A percentile compares a stretch with the other conserved stretches of the same genome.
Conservation (phyloP, 148 eudicot genomes). For the Camellia sinensis region DNA sequence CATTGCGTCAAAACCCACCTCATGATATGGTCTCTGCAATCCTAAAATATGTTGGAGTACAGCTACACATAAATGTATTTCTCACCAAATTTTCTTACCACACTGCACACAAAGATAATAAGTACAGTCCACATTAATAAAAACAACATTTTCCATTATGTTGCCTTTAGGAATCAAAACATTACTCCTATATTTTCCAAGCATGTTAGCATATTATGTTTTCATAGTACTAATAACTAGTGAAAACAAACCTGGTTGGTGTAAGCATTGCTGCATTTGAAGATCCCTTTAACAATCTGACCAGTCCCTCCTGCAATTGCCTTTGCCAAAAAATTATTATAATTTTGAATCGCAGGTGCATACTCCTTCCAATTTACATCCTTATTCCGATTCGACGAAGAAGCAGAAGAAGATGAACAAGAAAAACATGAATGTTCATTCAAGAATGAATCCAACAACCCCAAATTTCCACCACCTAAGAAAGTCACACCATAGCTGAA, state of each 20-base stretch:
- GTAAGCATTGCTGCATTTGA: constrained; percentile 82
- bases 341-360: constrained; percentile 71
- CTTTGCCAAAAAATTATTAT: constrained; percentile 75
- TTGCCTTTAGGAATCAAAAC: no score
- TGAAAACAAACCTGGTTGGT: constrained; percentile 56
- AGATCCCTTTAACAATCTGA: constrained; percentile 85
- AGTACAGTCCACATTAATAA: no score
- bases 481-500: constrained; percentile 85
- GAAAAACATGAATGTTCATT: constrained; percentile 66
- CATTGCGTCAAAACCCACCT: no score
- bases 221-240: no score
- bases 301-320: constrained; percentile 95
- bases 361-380: constrained; percentile 79
- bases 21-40: no score
- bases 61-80: no score
- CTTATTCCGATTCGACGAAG: constrained; percentile 21
- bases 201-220: no score
- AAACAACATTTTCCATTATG: no score
- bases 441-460: constrained; percentile 57
- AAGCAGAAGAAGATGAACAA: constrained; percentile 25
- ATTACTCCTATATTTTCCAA: no score
- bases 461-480: constrained; percentile 35
- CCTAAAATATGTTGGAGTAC: no score
- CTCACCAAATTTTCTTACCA: no score
- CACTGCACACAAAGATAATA: no score